A percentile compares a stretch with the other conserved stretches of the same genome.
phyloP scores from a whole-genome alignment of 2,329 filamentous ascomycete species.

The Fusarium torulosum region DNA sequence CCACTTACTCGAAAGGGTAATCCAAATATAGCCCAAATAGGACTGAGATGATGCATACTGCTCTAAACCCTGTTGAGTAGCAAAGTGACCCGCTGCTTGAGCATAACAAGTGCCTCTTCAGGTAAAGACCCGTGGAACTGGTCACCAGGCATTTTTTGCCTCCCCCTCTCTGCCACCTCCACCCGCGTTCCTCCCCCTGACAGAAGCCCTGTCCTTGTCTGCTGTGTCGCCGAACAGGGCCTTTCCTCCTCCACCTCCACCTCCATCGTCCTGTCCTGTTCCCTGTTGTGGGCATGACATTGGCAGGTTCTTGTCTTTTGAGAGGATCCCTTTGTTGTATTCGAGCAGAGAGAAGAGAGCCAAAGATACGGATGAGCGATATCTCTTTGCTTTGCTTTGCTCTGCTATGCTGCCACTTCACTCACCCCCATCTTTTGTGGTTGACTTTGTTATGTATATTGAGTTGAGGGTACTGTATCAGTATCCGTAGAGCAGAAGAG shows the following conservation, averaged over 20 bases:
- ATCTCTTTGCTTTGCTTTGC: neutral
- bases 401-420: constrained; percentile 13
- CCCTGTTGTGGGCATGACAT: constrained; percentile 24
- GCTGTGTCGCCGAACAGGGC: constrained; percentile 42
- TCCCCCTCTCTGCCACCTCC: constrained; percentile 47
- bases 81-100: constrained; percentile 24
- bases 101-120: constrained; percentile 46
- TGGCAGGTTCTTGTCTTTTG: constrained; percentile 27
- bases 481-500: neutral
- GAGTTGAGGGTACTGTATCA: neutral
- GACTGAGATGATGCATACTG: neutral
- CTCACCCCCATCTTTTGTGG: constrained; percentile 18
- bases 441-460: constrained; percentile 11
- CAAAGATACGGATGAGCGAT: constrained; percentile 27
- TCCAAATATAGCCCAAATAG: constrained; percentile 15
- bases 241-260: constrained; percentile 27
- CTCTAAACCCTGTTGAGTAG: constrained; percentile 31
- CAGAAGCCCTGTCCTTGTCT: constrained; percentile 45
- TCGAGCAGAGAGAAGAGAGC: constrained; percentile 15
- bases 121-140: constrained; percentile 43
- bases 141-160: constrained; percentile 49
- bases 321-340: constrained; percentile 8
- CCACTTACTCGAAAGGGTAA: constrained; percentile 26
- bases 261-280: constrained; percentile 13
- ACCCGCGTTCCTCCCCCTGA: constrained; percentile 47